Evolutionary conservation across 352 stramenopile genomes (phyloP).

Genomic region (Pythium aristosporum): DNA sequence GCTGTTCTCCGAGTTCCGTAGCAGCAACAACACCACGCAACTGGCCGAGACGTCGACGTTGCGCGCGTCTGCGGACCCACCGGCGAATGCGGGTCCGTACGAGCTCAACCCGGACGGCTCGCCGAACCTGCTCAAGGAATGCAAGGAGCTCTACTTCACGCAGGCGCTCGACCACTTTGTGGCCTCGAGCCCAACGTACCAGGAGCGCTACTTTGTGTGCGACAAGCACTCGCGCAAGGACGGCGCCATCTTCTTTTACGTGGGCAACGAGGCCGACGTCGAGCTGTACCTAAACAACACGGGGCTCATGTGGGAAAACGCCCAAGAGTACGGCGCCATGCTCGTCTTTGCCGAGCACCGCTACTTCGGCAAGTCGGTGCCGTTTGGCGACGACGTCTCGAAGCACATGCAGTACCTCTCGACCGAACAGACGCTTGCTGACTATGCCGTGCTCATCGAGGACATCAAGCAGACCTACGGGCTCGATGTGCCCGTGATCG

Average conservation of each 20-base stretch:
- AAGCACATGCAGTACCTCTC: slow-evolving; percentile 78
- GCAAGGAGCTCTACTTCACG: slow-evolving; percentile 69
- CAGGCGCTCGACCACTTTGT: slow-evolving; percentile 82
- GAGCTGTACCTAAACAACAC: slow-evolving; percentile 95
- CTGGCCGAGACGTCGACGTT: background rate
- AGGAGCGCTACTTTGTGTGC: slow-evolving; percentile 87
- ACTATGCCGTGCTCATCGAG: slow-evolving; percentile 79
- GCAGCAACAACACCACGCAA: background rate
- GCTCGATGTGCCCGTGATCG: slow-evolving; percentile 74
- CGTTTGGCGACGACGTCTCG: slow-evolving; percentile 55
- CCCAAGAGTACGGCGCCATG: slow-evolving; percentile 84
- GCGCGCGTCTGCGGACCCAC: background rate
- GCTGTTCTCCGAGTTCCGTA: slow-evolving; percentile 32
- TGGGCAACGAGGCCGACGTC: slow-evolving; percentile 94
- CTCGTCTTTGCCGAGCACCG: slow-evolving; percentile 97
- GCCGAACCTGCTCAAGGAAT: slow-evolving; percentile 46
- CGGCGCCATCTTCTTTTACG: slow-evolving; percentile 92
- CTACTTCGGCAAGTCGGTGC: slow-evolving; percentile 94
- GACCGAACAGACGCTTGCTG: slow-evolving; percentile 86
- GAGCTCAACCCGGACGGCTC: slow-evolving; percentile 40
- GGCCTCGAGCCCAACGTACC: slow-evolving; percentile 53
- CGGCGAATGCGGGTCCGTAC: slow-evolving; percentile 21
- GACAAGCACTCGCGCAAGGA: slow-evolving; percentile 59
- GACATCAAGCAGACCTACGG: slow-evolving; percentile 50
- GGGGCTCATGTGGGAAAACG: slow-evolving; percentile 96